Conservation (phyloP, 2,329 filamentous ascomycete species). For the Fusarium praegraminearum region DNA sequence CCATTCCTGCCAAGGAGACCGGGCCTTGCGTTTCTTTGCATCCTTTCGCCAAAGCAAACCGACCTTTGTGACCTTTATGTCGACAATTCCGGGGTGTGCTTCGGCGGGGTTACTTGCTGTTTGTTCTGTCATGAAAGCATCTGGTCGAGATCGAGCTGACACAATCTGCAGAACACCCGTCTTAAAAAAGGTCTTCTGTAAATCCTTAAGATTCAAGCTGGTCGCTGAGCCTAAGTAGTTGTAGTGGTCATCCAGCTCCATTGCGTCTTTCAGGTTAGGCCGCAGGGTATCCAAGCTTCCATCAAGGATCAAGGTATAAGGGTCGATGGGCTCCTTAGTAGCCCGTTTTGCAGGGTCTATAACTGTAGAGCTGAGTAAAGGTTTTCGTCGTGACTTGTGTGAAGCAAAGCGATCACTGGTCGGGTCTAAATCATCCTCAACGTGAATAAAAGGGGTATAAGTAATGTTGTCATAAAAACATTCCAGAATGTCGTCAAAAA, state of each 20-base stretch:
- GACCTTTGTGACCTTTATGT: conserved; percentile 97
- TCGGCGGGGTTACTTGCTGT: conserved; percentile 87
- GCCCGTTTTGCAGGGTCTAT: conserved; percentile 67
- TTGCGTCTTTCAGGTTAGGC: conserved; percentile 90
- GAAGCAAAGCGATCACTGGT: conserved; percentile 79
- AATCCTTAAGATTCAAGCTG: conserved; percentile 80
- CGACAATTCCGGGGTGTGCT: conserved; percentile 90
- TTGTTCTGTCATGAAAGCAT: conserved; percentile 92
- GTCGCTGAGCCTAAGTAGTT: conserved; percentile 82
- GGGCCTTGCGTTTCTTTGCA: conserved; percentile 89
- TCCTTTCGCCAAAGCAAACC: conserved; percentile 96
- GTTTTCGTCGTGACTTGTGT: conserved; percentile 77
- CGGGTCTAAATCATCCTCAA: conserved; percentile 89
- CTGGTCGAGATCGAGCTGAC: conserved; percentile 90
- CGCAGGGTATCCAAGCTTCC: conserved; percentile 84
- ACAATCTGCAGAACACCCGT: conserved; percentile 95
- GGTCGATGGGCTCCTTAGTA: conserved; percentile 88
- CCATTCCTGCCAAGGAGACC: conserved; percentile 99
- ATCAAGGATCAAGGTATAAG: conserved; percentile 94
- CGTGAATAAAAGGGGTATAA: conserved; percentile 98
- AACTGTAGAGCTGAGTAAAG: conserved; percentile 74
- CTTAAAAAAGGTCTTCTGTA: conserved; percentile 90
- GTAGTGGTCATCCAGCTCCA: conserved; percentile 92
- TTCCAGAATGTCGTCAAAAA: conserved; percentile 92
- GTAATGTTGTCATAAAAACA: conserved; percentile 99